These are phyloP conservation scores for Sarcomyxa edulis DNA, from an alignment of 768 basidiomycete species.

Conservation along the genomic window DNA sequence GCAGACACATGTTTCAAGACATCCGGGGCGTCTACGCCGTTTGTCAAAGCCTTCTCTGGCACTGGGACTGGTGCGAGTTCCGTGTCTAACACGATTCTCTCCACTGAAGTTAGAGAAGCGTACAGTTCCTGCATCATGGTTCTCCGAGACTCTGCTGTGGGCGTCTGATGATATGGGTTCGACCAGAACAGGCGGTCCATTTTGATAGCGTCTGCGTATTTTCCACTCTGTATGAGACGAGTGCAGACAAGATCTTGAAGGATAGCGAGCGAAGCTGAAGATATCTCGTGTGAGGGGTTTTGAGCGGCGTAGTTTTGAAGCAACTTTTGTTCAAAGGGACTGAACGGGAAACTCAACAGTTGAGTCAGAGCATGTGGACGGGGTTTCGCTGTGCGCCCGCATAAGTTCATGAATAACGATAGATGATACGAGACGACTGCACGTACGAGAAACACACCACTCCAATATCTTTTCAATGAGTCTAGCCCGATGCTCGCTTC, in stretches of 20 bases:
- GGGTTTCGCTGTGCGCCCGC: slow-evolving; percentile 43
- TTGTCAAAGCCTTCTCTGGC: slow-evolving; percentile 2
- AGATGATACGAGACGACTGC: neutral
- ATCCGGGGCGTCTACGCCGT: slow-evolving; percentile 6
- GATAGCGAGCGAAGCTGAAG: slow-evolving; percentile 44
- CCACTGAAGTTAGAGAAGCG: slow-evolving; percentile 52
- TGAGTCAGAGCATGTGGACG: slow-evolving; percentile 52
- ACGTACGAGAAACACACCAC: slow-evolving; percentile 70
- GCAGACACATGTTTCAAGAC: neutral
- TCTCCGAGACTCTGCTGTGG: slow-evolving; percentile 47
- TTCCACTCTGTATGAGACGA: slow-evolving; percentile 69
- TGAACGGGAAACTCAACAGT: slow-evolving; percentile 62
- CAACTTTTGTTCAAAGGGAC: slow-evolving; percentile 54
- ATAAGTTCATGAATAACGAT: slow-evolving; percentile 6
- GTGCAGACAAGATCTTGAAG: slow-evolving; percentile 78
- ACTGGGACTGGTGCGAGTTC: slow-evolving; percentile 34
- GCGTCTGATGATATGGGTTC: slow-evolving; percentile 26
- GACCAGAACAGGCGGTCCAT: slow-evolving; percentile 60
- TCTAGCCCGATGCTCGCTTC: slow-evolving; percentile 42
- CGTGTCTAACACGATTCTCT: slow-evolving; percentile 57
- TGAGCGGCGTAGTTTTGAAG: slow-evolving; percentile 55
- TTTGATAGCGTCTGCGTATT: slow-evolving; percentile 68
- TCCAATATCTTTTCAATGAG: slow-evolving; percentile 56
- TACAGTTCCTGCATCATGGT: slow-evolving; percentile 71
- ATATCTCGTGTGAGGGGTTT: slow-evolving; percentile 42